Evolutionary conservation across 1,139 yeast species (phyloP).

Genomic region (Nakaseomyces glabratus): DNA sequence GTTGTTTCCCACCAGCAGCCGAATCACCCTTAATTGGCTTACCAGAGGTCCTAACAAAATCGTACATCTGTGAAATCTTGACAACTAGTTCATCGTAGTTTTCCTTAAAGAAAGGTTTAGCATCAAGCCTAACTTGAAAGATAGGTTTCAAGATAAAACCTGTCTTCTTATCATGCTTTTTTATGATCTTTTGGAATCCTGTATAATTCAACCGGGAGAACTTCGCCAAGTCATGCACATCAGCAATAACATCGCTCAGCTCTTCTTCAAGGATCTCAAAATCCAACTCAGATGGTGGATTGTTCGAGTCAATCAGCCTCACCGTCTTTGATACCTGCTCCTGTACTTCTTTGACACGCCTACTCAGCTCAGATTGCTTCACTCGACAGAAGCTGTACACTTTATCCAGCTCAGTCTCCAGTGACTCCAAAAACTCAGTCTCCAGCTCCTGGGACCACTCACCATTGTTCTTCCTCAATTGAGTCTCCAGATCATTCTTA

Average conservation of each 20-base stretch:
- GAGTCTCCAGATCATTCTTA: constrained; percentile 67
- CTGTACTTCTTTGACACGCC: constrained; percentile 78
- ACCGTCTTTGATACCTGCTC: constrained; percentile 56
- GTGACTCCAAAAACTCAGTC: constrained; percentile 62
- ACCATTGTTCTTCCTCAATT: constrained; percentile 43
- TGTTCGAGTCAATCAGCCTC: constrained; percentile 36
- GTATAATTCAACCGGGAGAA: constrained; percentile 87
- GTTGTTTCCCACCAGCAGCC: constrained; percentile 94
- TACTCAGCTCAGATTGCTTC: constrained; percentile 71
- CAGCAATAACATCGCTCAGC: constrained; percentile 87
- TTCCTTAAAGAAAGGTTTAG: constrained; percentile 93
- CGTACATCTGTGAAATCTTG: constrained; percentile 79
- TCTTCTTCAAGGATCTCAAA: constrained; percentile 89
- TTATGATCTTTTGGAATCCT: constrained; percentile 90
- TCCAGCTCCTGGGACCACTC: constrained; percentile 71
- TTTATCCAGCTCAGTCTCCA: constrained; percentile 81
- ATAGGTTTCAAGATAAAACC: constrained; percentile 78
- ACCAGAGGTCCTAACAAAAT: constrained; percentile 89
- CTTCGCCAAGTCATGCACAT: constrained; percentile 93
- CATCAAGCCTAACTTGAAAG: constrained; percentile 81
- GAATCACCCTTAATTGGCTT: constrained; percentile 92
- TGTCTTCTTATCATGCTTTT: constrained; percentile 91
- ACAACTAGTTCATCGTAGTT: constrained; percentile 85
- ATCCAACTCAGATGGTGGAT: constrained; percentile 56
- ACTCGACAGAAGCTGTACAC: constrained; percentile 85